Conservation (phyloP, 257 asterid genomes). For the Misopates orontium region DNA sequence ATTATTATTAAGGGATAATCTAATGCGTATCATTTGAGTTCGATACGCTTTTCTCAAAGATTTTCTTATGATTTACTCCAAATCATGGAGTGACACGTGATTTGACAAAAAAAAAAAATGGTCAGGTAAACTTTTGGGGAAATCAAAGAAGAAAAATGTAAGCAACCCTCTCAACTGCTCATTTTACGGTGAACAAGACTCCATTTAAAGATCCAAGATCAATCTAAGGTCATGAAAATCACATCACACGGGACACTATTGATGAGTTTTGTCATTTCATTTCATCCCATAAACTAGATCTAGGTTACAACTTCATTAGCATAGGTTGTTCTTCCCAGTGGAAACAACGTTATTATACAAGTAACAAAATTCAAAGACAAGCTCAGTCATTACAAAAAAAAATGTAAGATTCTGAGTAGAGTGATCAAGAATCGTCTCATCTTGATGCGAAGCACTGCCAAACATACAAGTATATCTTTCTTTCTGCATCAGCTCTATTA, state of each 20-base stretch:
- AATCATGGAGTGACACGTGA: no score
- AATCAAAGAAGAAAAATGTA: no score
- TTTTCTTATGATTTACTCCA: background rate
- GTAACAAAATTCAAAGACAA: constrained; percentile 28
- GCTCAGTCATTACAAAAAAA: constrained; percentile 10
- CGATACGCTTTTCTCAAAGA: no score
- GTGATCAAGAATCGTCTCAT: constrained; percentile 34
- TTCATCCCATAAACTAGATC: constrained; percentile 9
- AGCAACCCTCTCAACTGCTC: no score
- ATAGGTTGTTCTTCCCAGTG: constrained; percentile 11
- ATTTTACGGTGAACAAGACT: background rate
- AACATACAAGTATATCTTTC: constrained; percentile 21
- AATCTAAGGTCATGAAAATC: constrained; percentile 26
- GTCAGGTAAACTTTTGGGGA: no score
- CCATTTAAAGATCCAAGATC: background rate
- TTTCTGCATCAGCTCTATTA: constrained; percentile 13
- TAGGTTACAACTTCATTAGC: background rate
- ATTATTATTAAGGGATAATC: no score
- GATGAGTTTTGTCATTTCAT: background rate
- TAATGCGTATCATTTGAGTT: no score
- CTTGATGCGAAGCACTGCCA: constrained; percentile 18
- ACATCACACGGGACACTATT: constrained; percentile 22
- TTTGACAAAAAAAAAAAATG: no score
- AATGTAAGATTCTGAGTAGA: constrained; percentile 32
- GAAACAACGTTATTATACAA: constrained; percentile 30